phyloP scores from a whole-genome alignment of 441 rosid genomes.

The Brassica hybrid region DNA sequence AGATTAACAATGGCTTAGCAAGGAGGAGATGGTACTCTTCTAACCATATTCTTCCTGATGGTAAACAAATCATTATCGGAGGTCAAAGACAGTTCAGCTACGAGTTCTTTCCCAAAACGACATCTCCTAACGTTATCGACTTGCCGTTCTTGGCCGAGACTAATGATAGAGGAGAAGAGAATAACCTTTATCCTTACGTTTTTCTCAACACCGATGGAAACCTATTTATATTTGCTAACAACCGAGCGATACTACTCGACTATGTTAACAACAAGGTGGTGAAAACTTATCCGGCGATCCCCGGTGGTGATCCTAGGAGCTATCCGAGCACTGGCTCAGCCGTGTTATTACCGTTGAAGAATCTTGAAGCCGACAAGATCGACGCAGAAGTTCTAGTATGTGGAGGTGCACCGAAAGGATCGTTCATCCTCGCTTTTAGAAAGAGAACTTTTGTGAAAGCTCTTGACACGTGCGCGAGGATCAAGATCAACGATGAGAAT shows the following conservation, averaged over 20 bases:
- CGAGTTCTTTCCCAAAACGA: constrained; percentile 38
- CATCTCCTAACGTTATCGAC: constrained; percentile 32
- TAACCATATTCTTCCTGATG: constrained; percentile 53
- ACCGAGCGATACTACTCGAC: constrained; percentile 57
- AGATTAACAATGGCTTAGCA: neutral
- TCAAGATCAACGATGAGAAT: constrained; percentile 52
- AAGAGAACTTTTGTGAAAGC: constrained; percentile 43
- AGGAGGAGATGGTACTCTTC: neutral
- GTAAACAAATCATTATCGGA: neutral
- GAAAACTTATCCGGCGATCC: constrained; percentile 49
- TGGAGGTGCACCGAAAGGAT: constrained; percentile 61
- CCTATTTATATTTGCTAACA: constrained; percentile 60
- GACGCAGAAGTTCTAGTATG: constrained; percentile 56
- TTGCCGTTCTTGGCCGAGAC: constrained; percentile 58
- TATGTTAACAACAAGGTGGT: constrained; percentile 49
- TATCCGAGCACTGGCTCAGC: constrained; percentile 69
- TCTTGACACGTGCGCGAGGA: constrained; percentile 56
- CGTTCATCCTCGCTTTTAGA: constrained; percentile 29
- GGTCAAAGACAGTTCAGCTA: neutral
- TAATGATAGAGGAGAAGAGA: constrained; percentile 45
- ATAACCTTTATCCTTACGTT: constrained; percentile 63
- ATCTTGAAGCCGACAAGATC: constrained; percentile 22
- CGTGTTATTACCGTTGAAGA: constrained; percentile 56
- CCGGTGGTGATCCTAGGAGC: constrained; percentile 56
- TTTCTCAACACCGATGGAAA: constrained; percentile 51